A percentile compares a stretch with the other conserved stretches of the same genome.
Conservation (phyloP, 495 filamentous ascomycete species). For the Penicillium malachiteum region DNA sequence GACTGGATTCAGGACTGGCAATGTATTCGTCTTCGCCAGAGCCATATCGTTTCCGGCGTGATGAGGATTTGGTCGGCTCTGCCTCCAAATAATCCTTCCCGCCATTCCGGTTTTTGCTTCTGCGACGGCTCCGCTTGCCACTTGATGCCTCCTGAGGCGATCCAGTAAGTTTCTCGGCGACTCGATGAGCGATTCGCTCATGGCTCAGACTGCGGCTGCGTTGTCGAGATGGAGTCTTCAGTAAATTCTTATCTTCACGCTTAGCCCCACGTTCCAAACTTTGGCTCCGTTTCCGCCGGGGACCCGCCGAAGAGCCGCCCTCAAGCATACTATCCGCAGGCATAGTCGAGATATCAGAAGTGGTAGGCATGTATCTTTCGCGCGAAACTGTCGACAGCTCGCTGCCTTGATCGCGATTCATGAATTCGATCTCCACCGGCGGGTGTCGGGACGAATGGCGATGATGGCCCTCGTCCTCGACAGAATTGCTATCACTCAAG, state of each 20-base stretch:
- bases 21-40: conserved; percentile 62
- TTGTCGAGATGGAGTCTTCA: conserved; percentile 62
- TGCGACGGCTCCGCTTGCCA: conserved; percentile 59
- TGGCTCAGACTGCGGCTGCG: conserved; percentile 72
- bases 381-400: conserved; percentile 60
- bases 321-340: conserved; percentile 89
- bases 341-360: conserved; percentile 90
- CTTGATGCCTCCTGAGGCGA: conserved; percentile 46
- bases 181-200: conserved; percentile 69
- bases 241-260: conserved; percentile 52
- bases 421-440: conserved; percentile 83
- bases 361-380: conserved; percentile 57
- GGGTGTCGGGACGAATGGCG: conserved; percentile 56
- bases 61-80: conserved; percentile 51
- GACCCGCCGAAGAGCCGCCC: conserved; percentile 46
- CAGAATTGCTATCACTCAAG: conserved; percentile 65
- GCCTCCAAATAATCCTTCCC: conserved; percentile 61
- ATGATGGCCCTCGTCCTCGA: conserved; percentile 62
- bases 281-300: conserved; percentile 56
- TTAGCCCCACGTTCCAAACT: conserved; percentile 52
- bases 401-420: conserved; percentile 56
- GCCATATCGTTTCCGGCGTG: conserved; percentile 60
- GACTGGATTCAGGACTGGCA: conserved; percentile 68
- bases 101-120: conserved; percentile 32
- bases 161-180: conserved; percentile 63